These are phyloP conservation scores for Carex kokanica DNA, from an alignment of 176 grass and related monocot species.

Conservation along the genomic window DNA sequence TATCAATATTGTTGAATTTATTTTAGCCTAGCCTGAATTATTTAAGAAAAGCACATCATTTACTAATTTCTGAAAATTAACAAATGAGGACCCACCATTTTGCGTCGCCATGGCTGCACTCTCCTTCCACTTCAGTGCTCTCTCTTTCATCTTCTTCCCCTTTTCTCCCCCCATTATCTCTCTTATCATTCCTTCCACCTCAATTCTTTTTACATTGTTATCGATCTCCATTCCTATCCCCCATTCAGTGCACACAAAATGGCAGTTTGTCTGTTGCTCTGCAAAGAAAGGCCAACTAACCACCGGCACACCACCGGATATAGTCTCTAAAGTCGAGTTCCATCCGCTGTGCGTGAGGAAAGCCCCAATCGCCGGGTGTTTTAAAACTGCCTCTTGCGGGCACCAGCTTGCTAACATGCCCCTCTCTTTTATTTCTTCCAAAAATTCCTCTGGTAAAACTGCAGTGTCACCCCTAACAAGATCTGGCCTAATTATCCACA, in stretches of 20 bases:
- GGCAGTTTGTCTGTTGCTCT: constrained; percentile 25
- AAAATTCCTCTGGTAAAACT: constrained; percentile 19
- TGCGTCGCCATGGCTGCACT: neutral
- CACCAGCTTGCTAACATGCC: constrained; percentile 24
- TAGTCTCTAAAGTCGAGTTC: constrained; percentile 22
- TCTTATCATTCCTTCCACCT: constrained; percentile 4
- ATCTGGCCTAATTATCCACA: constrained; percentile 29
- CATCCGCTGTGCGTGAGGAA: constrained; percentile 26
- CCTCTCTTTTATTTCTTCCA: constrained; percentile 17
- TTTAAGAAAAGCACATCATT: neutral
- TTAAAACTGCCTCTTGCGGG: constrained; percentile 16
- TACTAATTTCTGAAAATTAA: constrained; percentile 15
- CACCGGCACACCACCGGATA: constrained; percentile 7
- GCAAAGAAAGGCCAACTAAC: constrained; percentile 23
- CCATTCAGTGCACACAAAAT: constrained; percentile 13
- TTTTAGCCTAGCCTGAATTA: neutral
- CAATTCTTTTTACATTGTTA: constrained; percentile 18
- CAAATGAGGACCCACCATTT: constrained; percentile 3
- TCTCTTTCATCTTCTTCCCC: constrained; percentile 15
- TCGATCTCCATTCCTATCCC: constrained; percentile 24
- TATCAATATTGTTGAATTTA: neutral
- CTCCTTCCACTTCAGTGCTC: constrained; percentile 20
- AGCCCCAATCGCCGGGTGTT: constrained; percentile 7
- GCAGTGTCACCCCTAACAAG: constrained; percentile 5
- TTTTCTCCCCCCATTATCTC: constrained; percentile 26